Evolutionary conservation across 2,329 filamentous ascomycete genomes (phyloP), one percentile per base, ranked within the genome.

Genomic region (Teratosphaeria destructans): DNA sequence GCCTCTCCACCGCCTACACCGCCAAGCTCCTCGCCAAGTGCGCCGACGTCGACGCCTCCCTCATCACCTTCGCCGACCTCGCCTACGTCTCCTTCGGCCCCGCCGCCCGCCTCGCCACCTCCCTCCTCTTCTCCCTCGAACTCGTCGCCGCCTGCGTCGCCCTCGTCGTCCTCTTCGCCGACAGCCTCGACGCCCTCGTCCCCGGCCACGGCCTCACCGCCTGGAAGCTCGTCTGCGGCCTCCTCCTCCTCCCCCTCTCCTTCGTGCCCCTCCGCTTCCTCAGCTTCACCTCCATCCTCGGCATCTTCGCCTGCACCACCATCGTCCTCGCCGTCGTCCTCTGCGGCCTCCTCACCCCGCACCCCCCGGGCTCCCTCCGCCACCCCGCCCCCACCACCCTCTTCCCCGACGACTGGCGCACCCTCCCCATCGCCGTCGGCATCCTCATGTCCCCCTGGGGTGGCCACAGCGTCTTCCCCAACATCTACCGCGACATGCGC

Each of bases 41-140:
- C 73, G 86, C 96, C 78, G 87, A 96, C 65, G 83, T 90, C 26
- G 90, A 96, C 74, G 83, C 82, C 61, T 89, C 84, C 56, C 83
- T 96, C 64, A 91, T 96, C 68, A 96, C 93, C 2, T 97, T 96
- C 73, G 94, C 92, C 37, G 93, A 97, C 71, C 79, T 97, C 55
- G 94, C 93, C 1, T 96, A 88, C 69, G 87, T 95, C 66, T 92
- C 90, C 23, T 96, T 95, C 72, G 93, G 93, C 8, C 83, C 85
- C 16, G 86, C 83, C 60, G 93, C 91, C 39, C 86, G 93, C 39
- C 78, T 96, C 37, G 82, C 88, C 34, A 93, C 90, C 7, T 95
- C 90, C 62, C 78, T 95, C 0, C 79, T 97, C 16, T 97, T 97
- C 75, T 91, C 86, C 11, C 72, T 97, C 52, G 93, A 97, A 73